A percentile compares a stretch with the other conserved stretches of the same genome.
Conservation (phyloP, 441 rosid species). For the Manihot esculenta region DNA sequence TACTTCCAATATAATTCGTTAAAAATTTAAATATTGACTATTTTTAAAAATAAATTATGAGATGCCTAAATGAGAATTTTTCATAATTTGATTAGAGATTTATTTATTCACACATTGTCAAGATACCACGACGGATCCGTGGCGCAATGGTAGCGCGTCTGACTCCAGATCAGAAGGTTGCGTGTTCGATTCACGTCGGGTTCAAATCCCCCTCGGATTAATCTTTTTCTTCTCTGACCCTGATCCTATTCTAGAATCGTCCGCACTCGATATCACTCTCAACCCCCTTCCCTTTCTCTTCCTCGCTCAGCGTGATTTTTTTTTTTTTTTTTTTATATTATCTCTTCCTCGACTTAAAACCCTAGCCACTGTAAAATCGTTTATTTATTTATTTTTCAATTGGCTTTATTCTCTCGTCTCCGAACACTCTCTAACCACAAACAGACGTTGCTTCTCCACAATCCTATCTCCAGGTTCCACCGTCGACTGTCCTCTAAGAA, state of each 20-base stretch:
- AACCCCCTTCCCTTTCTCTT: slow-evolving; percentile 6
- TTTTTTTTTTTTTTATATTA: no score
- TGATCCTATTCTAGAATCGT: not conserved
- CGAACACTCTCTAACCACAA: slow-evolving; percentile 34
- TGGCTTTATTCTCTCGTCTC: slow-evolving; percentile 61
- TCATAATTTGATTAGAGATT: no score
- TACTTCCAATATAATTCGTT: no score
- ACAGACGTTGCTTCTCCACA: slow-evolving; percentile 38
- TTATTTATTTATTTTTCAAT: no score
- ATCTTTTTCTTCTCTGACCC: not conserved
- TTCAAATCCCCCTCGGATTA: slow-evolving; percentile 30
- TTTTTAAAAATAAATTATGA: no score
- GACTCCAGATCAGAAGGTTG: slow-evolving; percentile 99
- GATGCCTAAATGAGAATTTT: no score
- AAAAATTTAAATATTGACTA: no score
- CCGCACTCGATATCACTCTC: not conserved
- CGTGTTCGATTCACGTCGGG: slow-evolving; percentile 95
- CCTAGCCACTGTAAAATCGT: not conserved
- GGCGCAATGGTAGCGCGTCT: slow-evolving; percentile 99
- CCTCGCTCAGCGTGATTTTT: no score
- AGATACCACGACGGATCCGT: slow-evolving; percentile 54
- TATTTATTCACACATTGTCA: no score
- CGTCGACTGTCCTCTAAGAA: slow-evolving; percentile 49
- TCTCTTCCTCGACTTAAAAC: not conserved
- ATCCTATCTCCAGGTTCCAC: slow-evolving; percentile 44